These are phyloP conservation scores for Aspergillus sp. DNA, from an alignment of 2,329 filamentous ascomycete species.

Conservation along the genomic window DNA sequence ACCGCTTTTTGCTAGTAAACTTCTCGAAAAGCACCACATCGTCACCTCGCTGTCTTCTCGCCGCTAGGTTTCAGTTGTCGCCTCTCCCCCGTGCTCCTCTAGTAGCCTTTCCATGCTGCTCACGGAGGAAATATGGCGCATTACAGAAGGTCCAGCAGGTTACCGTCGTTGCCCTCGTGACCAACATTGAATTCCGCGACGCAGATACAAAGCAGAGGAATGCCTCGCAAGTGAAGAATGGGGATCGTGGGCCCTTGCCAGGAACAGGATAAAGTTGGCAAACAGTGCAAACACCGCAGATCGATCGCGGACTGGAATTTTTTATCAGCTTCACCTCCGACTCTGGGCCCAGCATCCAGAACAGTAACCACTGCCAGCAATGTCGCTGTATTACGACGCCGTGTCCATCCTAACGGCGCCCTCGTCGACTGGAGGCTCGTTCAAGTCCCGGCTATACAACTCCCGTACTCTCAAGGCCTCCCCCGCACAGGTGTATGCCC, in stretches of 20 bases:
- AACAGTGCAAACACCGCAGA: conserved; percentile 2
- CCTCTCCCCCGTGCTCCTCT: too few relatives aligned
- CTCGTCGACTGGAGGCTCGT: conserved; percentile 70
- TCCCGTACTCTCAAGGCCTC: conserved; percentile 73
- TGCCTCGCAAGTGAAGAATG: too few relatives aligned
- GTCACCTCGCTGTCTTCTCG: too few relatives aligned
- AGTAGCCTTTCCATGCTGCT: too few relatives aligned
- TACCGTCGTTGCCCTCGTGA: too few relatives aligned
- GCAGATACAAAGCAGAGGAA: too few relatives aligned
- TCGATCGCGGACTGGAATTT: neutral
- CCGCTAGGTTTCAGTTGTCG: too few relatives aligned
- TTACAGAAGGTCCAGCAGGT: too few relatives aligned
- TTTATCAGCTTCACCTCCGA: neutral
- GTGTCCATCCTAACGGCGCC: conserved; percentile 69
- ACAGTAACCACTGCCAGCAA: conserved; percentile 37
- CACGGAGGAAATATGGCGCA: too few relatives aligned
- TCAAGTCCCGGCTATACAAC: conserved; percentile 81
- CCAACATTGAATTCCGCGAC: too few relatives aligned
- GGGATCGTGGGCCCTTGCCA: neutral
- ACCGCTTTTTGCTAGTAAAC: too few relatives aligned
- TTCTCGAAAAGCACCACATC: too few relatives aligned
- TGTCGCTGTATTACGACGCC: conserved; percentile 96
- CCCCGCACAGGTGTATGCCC: conserved; percentile 79
- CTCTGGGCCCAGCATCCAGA: neutral
- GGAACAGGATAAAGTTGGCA: neutral